Evolutionary conservation across 148 eudicot genomes (phyloP).

Genomic region (Rheum nobile): DNA sequence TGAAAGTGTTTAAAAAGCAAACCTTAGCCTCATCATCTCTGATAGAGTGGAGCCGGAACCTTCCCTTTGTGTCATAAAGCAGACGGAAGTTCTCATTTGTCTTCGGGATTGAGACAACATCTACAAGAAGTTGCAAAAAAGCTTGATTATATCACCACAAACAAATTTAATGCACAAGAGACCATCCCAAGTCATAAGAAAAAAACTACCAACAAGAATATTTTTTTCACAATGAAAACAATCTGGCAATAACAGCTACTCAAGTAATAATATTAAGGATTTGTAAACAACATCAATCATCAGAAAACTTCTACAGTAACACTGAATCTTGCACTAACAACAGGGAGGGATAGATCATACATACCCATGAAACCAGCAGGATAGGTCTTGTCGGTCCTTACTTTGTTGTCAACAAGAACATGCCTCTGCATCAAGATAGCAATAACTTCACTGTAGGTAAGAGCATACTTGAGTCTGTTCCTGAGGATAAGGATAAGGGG

Average conservation of each 20-base stretch:
- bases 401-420: conserved; percentile 18
- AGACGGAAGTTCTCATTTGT: conserved; percentile 11
- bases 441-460: conserved; percentile 19
- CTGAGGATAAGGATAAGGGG: conserved; percentile 16
- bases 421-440: conserved; percentile 21
- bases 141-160: not conserved
- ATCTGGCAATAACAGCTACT: no score
- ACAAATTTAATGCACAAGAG: not conserved
- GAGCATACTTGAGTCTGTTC: conserved; percentile 18
- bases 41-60: conserved; percentile 9
- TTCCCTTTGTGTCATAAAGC: conserved; percentile 7
- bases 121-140: not conserved
- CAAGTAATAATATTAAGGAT: no score
- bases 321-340: not conserved
- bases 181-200: not conserved
- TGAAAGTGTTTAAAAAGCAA: not conserved
- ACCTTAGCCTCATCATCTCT: conserved; percentile 7
- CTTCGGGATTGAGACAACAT: conserved; percentile 6
- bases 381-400: conserved; percentile 17
- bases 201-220: not conserved
- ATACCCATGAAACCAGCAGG: conserved; percentile 25
- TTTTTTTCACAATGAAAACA: not conserved
- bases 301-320: not conserved
- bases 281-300: not conserved
- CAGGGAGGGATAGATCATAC: not conserved